Evolutionary conservation across 202 grass and related monocot genomes (phyloP), one percentile per base, ranked within the genome.

Genomic region (Hordeum pubiflorum): DNA sequence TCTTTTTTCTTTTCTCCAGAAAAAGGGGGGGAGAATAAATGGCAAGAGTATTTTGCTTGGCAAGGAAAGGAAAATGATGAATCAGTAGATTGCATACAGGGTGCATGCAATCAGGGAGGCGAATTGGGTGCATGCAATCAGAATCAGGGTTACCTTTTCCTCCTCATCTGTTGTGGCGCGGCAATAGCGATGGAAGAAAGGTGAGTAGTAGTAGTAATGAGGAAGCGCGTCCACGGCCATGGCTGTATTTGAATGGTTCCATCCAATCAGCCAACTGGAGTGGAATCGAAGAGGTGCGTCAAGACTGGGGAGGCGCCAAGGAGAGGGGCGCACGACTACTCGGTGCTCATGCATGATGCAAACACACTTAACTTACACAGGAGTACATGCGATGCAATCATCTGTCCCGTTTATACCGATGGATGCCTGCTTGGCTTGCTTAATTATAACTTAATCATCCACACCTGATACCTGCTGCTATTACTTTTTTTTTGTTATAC

Each of bases 201-300:
- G 69, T n/a, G n/a, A n/a, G n/a, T 41, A 26, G 43, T 5, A 34
- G 34, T 48, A 46, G 69, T 31, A 73, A 73, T 73, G 69, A 73
- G 69, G 69, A 52, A 73, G 69, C 69, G 43, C 69, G 44, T 52
- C 15, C 69, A n/a, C 3, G 43, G 0, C 44, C 70, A 73, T 73
- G 9, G 14, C 52, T 73, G 50, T 54, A 73, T 73, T 73, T 73
- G 70, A 73, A 55, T 73, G 46, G 70, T 33, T 73, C 17, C 70
- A 73, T 73, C 9, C 70, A 55, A 73, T 54, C 70, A 54, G 18
- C 46, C 70, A 73, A 73, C 70, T 55, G 70, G 70, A 73, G 70
- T 73, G 26, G 70, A 73, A 73, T 73, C 27, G 27, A 55, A 33
- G 70, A 48, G 46, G 70, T 55, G 68, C 68, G 68, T 48, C 14